Percentiles rank a stretch among this genome's conserved stretches.
These are phyloP conservation scores for Teratosphaeria viscida DNA, from an alignment of 2,329 filamentous ascomycete species.

Conservation along the genomic window DNA sequence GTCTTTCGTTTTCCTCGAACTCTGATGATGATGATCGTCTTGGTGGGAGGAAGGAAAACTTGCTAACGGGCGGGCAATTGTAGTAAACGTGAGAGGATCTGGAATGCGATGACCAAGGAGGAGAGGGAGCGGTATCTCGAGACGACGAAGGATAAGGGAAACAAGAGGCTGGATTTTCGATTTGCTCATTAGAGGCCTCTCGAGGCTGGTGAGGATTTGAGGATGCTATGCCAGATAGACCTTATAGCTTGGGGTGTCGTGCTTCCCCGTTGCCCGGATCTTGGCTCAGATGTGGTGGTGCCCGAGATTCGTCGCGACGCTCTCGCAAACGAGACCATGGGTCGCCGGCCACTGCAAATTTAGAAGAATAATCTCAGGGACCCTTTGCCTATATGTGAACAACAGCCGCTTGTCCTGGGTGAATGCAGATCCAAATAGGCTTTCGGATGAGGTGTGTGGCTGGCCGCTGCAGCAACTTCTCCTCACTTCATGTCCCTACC, in stretches of 20 bases:
- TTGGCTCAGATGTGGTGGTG: neutral
- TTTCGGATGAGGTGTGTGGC: neutral
- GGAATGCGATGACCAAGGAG: constrained; percentile 39
- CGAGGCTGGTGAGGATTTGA: neutral
- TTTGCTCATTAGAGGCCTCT: constrained; percentile 19
- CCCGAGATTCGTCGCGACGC: neutral
- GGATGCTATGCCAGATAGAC: neutral
- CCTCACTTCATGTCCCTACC: neutral
- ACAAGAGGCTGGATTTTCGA: constrained; percentile 31
- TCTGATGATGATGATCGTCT: neutral
- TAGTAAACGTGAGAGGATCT: constrained; percentile 21
- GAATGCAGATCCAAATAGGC: neutral
- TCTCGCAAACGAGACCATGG: neutral
- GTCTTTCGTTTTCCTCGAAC: too few relatives aligned
- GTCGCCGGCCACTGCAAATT: too few relatives aligned
- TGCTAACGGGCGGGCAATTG: neutral
- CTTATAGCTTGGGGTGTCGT: neutral
- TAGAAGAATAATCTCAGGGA: too few relatives aligned
- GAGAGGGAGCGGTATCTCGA: constrained; percentile 41
- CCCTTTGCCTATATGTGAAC: too few relatives aligned
- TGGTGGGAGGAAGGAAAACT: neutral
- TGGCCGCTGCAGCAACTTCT: neutral
- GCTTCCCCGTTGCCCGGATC: neutral
- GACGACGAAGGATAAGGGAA: constrained; percentile 27
- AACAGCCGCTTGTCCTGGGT: too few relatives aligned